phyloP scores from a whole-genome alignment of 192 early-diverging fungal species.

The Podila epicladia region DNA sequence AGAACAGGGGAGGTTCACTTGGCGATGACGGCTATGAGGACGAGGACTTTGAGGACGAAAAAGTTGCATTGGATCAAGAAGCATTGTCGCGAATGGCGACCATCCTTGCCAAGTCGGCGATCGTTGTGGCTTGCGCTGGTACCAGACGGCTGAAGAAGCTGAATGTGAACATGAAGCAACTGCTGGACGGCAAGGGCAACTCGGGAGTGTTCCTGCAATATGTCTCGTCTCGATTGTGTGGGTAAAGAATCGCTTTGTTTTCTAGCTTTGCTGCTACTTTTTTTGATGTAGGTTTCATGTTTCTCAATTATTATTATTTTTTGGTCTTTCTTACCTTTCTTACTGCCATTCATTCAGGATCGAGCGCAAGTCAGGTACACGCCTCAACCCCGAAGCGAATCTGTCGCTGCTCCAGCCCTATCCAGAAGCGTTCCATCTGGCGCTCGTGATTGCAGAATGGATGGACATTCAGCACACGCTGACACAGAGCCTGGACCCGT shows the following conservation, averaged over 20 bases:
- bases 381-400: slow-evolving; percentile 60
- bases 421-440: slow-evolving; percentile 69
- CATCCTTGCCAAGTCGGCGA: slow-evolving; percentile 27
- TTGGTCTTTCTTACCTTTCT: background rate
- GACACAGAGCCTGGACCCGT: slow-evolving; percentile 73
- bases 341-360: slow-evolving; percentile 54
- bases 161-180: slow-evolving; percentile 18
- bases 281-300: slow-evolving; percentile 39
- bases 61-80: slow-evolving; percentile 10
- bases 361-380: slow-evolving; percentile 72
- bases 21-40: slow-evolving; percentile 9
- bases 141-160: slow-evolving; percentile 18
- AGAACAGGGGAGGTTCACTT: slow-evolving; percentile 22
- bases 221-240: slow-evolving; percentile 89
- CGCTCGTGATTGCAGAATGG: slow-evolving; percentile 77
- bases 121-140: slow-evolving; percentile 23
- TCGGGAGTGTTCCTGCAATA: slow-evolving; percentile 97
- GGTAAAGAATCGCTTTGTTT: slow-evolving; percentile 49
- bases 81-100: slow-evolving; percentile 21
- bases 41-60: slow-evolving; percentile 3
- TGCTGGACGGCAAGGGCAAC: slow-evolving; percentile 84
- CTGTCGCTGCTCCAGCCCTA: slow-evolving; percentile 71
- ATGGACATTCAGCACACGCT: slow-evolving; percentile 73
- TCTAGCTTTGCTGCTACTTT: background rate
- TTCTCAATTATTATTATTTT: slow-evolving; percentile 13